Base-by-base conservation (phyloP, 106 monocot genomes). In the Dendrobium nobile region DNA sequence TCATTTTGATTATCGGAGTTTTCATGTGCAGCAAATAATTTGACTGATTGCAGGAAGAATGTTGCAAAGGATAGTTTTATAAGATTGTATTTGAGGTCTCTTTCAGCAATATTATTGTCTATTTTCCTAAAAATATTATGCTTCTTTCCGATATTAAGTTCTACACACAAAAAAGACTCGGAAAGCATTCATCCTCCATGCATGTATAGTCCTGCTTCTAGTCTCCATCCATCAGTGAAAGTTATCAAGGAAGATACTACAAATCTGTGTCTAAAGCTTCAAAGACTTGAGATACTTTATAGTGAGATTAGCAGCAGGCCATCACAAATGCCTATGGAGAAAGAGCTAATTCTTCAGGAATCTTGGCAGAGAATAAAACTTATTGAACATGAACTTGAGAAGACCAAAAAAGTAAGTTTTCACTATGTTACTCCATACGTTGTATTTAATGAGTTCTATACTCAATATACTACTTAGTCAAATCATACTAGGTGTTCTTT, bases 331-430 rank as follows among this genome's bases (percentile, higher is more conserved):
- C 70, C 70, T 37, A 70, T 40, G 2, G 70, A 70, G 1, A 70
- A 70, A 70, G 70, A 70, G 3, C 15, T 70, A 70, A 37, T 70
- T 31, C 27, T 70, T 70, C 70, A 70, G 7, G 37, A 70, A 37
- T 37, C 27, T 37, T 70, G 70, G 70, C 33, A 70, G n/a, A 70
- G 70, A 37, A 27, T 70, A 70, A 70, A 37, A n/a, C 70, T 11
- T 37, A 13, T 70, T 70, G 70, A 70, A n/a, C 70, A 31, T 31
- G 70, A 70, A 11, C 70, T 70, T 37, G 70, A 70, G 33, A 70
- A 70, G 70, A 70, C 70, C 11, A 70, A 31, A 70, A 70, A 37
- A 7, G 70, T 70, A 70, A 70, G 70, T 1, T 61, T 22, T 61
- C 22, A 19, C 8, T 61, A 0, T 61, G 61, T 19, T 22, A 61